Evolutionary conservation across 306 rosid genomes (phyloP).

Genomic region (Begonia masoniana): DNA sequence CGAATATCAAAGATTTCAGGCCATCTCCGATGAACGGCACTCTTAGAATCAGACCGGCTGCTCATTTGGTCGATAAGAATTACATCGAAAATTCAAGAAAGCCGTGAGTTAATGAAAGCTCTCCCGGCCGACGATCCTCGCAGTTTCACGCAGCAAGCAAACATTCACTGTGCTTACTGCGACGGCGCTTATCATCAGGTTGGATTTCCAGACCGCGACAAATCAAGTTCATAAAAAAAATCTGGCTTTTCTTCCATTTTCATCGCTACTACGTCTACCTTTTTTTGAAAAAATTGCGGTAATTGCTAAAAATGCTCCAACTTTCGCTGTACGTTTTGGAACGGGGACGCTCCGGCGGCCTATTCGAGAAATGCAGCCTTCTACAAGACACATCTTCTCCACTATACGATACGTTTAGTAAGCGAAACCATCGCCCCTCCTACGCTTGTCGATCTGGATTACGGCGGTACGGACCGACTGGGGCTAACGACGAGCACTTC

Average conservation of each 20-base stretch:
- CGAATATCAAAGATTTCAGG: constrained; percentile 30
- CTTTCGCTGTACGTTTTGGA: constrained; percentile 61
- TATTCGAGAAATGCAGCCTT: constrained; percentile 39
- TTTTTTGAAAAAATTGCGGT: constrained; percentile 62
- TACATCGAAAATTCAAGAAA: constrained; percentile 30
- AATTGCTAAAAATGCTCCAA: constrained; percentile 48
- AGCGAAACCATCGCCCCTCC: constrained; percentile 47
- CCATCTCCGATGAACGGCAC: constrained; percentile 11
- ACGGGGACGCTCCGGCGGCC: constrained; percentile 57
- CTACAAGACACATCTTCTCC: constrained; percentile 30
- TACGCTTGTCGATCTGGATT: constrained; percentile 33
- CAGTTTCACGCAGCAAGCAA: constrained; percentile 57
- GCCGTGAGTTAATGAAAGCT: constrained; percentile 54
- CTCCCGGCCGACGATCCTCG: constrained; percentile 62
- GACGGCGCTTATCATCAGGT: constrained; percentile 60
- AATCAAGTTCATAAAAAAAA: constrained; percentile 53
- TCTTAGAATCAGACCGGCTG: constrained; percentile 37
- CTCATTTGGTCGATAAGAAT: constrained; percentile 33
- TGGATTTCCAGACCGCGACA: constrained; percentile 55
- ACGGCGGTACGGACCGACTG: not conserved
- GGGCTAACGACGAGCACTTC: not conserved
- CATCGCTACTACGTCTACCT: constrained; percentile 69
- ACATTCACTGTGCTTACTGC: constrained; percentile 74
- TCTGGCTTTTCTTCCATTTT: constrained; percentile 84
- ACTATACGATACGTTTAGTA: constrained; percentile 38